Conservation (phyloP, 2,329 filamentous ascomycete genomes). For the Xylaria sp. region DNA sequence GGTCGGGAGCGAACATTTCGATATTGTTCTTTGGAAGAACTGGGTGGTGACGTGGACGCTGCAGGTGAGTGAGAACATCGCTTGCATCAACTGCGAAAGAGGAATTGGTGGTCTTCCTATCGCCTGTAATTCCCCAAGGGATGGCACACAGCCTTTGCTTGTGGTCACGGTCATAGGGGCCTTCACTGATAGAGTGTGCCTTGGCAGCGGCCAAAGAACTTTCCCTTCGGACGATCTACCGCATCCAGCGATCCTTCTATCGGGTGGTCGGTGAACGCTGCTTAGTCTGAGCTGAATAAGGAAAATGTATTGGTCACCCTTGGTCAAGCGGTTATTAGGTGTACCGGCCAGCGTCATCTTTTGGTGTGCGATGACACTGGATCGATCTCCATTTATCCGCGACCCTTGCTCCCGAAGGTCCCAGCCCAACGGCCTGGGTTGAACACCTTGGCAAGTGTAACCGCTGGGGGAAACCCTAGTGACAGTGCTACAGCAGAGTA, state of each 20-base stretch:
- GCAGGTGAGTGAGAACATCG: conserved; percentile 30
- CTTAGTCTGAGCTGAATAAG: conserved; percentile 38
- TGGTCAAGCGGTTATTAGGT: conserved; percentile 28
- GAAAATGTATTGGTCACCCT: conserved; percentile 30
- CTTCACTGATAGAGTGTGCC: conserved; percentile 25
- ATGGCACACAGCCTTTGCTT: conserved; percentile 20
- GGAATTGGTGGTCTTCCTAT: conserved; percentile 20
- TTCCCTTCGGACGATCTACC: conserved; percentile 37
- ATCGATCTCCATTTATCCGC: conserved; percentile 41
- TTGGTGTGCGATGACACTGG: conserved; percentile 31
- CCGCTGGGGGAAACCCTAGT: conserved; percentile 24
- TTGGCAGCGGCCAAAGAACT: conserved; percentile 29
- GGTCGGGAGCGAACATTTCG: conserved; percentile 23
- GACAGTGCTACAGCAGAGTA: conserved; percentile 22
- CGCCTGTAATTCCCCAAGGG: conserved; percentile 11
- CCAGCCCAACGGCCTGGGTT: conserved; percentile 41
- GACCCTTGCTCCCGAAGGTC: conserved; percentile 37
- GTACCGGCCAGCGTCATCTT: conserved; percentile 33
- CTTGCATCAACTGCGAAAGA: conserved; percentile 21
- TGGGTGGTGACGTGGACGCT: conserved; percentile 36
- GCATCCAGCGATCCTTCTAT: conserved; percentile 34
- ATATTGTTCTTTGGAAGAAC: conserved; percentile 19
- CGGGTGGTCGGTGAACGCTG: conserved; percentile 34
- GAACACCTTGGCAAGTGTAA: conserved; percentile 35
- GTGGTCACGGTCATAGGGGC: conserved; percentile 22